Evolutionary conservation across 1,284 basidiomycete genomes (phyloP).

Genomic region (Ustilago bromivora): DNA sequence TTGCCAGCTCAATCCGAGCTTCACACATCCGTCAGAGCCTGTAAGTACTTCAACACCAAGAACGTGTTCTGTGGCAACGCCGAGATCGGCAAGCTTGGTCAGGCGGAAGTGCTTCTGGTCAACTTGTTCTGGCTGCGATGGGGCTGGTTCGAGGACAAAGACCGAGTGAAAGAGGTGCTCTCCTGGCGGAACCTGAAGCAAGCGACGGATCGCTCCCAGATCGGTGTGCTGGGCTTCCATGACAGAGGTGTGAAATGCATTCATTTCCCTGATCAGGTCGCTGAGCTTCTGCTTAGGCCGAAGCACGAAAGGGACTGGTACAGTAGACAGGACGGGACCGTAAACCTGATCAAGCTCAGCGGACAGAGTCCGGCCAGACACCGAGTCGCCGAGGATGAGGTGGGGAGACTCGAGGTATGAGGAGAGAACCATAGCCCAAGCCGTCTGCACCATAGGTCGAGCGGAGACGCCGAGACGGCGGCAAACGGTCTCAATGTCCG

Average conservation of each 20-base stretch:
- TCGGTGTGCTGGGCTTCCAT: slow-evolving; percentile 53
- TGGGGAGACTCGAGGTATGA: slow-evolving; percentile 61
- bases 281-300: slow-evolving; percentile 18
- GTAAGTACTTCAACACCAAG: slow-evolving; percentile 62
- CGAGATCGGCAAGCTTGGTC: slow-evolving; percentile 46
- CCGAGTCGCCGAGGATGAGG: slow-evolving; percentile 65
- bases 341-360: slow-evolving; percentile 52
- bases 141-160: slow-evolving; percentile 65
- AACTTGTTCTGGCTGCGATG: slow-evolving; percentile 2
- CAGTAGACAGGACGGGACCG: slow-evolving; percentile 65
- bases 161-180: slow-evolving; percentile 65
- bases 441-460: slow-evolving; percentile 67
- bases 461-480: slow-evolving; percentile 58
- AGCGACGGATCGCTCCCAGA: slow-evolving; percentile 57
- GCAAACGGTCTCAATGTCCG: slow-evolving; percentile 48
- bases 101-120: slow-evolving; percentile 25
- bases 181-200: slow-evolving; percentile 53
- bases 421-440: slow-evolving; percentile 66
- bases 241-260: slow-evolving; percentile 50
- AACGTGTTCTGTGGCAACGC: slow-evolving; percentile 62
- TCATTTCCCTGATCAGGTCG: slow-evolving; percentile 43
- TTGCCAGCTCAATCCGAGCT: slow-evolving; percentile 54
- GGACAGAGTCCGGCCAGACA: slow-evolving; percentile 54
- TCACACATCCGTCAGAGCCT: slow-evolving; percentile 31
- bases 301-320: slow-evolving; percentile 60